Conservation (phyloP, 148 eudicot genomes). For the Chenopodium suecicum region DNA sequence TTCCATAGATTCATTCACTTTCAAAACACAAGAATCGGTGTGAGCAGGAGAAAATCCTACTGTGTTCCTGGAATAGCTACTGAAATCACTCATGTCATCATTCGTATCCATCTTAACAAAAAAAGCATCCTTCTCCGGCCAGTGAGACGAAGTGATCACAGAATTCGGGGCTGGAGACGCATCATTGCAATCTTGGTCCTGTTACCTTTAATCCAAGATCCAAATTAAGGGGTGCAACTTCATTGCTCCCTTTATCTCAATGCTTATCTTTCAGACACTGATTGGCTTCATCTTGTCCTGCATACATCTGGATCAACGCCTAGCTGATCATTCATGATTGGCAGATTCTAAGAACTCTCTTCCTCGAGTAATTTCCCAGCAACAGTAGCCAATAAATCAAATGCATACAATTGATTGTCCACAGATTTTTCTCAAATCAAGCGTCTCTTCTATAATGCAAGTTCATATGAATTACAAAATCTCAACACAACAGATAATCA, state of each 20-base stretch:
- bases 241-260: constrained; percentile 33
- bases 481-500: neutral
- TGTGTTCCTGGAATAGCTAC: constrained; percentile 29
- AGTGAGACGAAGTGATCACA: constrained; percentile 46
- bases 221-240: constrained; percentile 30
- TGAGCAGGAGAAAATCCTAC: constrained; percentile 31
- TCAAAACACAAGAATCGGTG: constrained; percentile 35
- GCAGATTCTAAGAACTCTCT: constrained; percentile 32
- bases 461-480: neutral
- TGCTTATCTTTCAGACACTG: constrained; percentile 27
- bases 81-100: constrained; percentile 37
- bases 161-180: constrained; percentile 46
- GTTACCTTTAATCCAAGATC: constrained; percentile 37
- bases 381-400: constrained; percentile 82
- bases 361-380: constrained; percentile 80
- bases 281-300: constrained; percentile 37
- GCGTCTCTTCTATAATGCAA: constrained; percentile 55
- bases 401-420: constrained; percentile 62
- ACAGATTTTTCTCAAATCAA: constrained; percentile 38
- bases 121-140: constrained; percentile 43
- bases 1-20: constrained; percentile 19
- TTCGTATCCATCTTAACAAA: constrained; percentile 36
- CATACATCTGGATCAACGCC: constrained; percentile 34
- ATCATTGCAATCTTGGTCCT: constrained; percentile 25
- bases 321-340: constrained; percentile 26